Evolutionary conservation across 2,329 filamentous ascomycete genomes (phyloP), one percentile per base, ranked within the genome.

Genomic region (Fusarium verrucosum): DNA sequence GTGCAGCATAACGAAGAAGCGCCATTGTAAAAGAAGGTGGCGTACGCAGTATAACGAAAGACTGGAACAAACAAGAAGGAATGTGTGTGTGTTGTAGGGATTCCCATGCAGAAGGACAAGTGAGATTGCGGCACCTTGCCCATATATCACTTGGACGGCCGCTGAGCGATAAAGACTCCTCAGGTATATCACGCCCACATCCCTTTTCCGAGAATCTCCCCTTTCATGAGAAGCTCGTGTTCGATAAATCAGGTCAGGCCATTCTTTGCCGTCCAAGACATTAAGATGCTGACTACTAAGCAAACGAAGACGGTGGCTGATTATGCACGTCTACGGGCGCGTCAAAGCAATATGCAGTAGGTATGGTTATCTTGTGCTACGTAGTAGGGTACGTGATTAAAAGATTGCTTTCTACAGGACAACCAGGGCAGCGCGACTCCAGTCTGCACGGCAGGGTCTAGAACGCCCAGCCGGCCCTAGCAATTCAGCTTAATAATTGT

Each of bases 281-380:
- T 45, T 59, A 45, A 60, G 58, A 55, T 42, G 38, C 53, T 46
- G 45, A 47, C 54, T 53, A 40, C 53, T 54, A 35, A 40, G 30
- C 40, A 52, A n/a, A 57, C 32, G 55, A 53, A 40, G 14, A 32
- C 37, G 42, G 45, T 35, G 26, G 11, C 28, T 57, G 42, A 66
- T 66, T 50, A 68, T 65, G 61, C 63, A 67, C 23, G 45, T 55
- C 16, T 25, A 61, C 51, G 64, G 42, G 63, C 63, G 63, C 49
- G 50, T 66, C 38, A 30, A 59, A 28, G 41, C 36, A 43, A 38
- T 19, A 35, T 6, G n/a, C 16, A 13, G 26, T n/a, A 50, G 13
- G 4, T n/a, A 50, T 30, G 4, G 32, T 23, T 53, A 42, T 58
- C 42, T 37, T 42, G 14, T 4, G 45, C 28, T 20, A n/a, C n/a